Base-by-base conservation (phyloP, 2,329 filamentous ascomycete species). In the Calonectria montana region DNA sequence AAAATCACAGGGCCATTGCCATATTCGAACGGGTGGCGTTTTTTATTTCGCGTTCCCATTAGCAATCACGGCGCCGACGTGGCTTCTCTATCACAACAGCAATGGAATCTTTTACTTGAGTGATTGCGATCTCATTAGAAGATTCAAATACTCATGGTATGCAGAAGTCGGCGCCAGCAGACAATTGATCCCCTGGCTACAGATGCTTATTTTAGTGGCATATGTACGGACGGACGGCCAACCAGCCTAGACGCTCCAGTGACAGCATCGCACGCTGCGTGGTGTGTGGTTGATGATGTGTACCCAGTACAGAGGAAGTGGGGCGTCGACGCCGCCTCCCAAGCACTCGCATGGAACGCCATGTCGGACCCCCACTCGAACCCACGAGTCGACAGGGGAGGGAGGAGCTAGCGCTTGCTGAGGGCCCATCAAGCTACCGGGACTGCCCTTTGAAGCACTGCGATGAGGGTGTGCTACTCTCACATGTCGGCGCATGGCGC, bases 171-270 rank as follows among this genome's bases (percentile, higher is more conserved):
- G 62, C 53, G 62, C 48, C 70, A 69, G 41, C 63, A 72, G 67
- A 70, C 55, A 70, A 75, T 64, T 16, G 65, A 61, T 48, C 74
- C 75, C 72, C 70, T 78, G 74, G 63, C 65, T 66, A 72, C 65
- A 76, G 72, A 78, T 78, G 74, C 75, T 77, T 78, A 74, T 76
- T 78, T 78, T 78, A 78, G 76, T 69, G 70, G 70, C 76, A 78
- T 76, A 70, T 77, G 65, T 74, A 70, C 61, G 68, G 64, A 62
- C 63, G 29, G 65, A 37, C 53, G 55, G 35, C 53, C 37, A 47
- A 59, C 53, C 37, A 57, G 50, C 57, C 47, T 63, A 67, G 63
- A 77, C 70, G 73, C 57, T 78, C 45, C 73, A 78, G 73, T 71
- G 61, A 75, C 72, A 65, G 62, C 23, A 29, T 59, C 25, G 53